phyloP scores from a whole-genome alignment of 2,329 filamentous ascomycete species.

The Cladosporium sp. region DNA sequence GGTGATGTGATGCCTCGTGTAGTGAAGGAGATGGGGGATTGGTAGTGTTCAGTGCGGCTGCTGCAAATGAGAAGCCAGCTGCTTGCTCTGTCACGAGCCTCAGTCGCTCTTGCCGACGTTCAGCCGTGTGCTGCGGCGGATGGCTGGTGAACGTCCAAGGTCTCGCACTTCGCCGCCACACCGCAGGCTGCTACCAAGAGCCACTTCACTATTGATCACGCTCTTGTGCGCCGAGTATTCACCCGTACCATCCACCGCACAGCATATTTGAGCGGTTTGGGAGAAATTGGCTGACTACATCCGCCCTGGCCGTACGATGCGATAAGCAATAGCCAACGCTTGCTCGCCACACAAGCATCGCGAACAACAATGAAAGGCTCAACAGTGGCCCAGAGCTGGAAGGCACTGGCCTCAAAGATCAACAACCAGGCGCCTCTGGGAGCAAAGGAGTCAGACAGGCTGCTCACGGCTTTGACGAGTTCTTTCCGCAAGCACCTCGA shows the following conservation, averaged over 20 bases:
- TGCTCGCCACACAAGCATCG: conserved; percentile 19
- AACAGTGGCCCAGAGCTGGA: conserved; percentile 42
- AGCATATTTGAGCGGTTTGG: not conserved
- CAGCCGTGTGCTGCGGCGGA: not conserved
- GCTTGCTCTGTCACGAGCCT: not conserved
- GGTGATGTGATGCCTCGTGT: not conserved
- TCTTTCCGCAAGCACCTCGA: conserved; percentile 63
- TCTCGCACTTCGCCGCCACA: not conserved
- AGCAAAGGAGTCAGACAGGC: conserved; percentile 54
- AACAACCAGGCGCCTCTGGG: conserved; percentile 51
- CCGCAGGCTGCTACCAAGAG: not conserved
- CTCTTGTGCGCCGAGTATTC: not conserved
- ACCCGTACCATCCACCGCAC: not conserved
- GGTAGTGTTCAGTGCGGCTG: not conserved
- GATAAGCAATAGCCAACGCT: conserved; percentile 10
- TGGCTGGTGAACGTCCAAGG: not conserved
- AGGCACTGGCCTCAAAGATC: conserved; percentile 51
- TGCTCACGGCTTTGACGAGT: conserved; percentile 57
- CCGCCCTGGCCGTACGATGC: not conserved
- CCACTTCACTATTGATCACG: too few relatives aligned
- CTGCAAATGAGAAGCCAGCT: conserved; percentile 5
- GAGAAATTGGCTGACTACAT: not conserved
- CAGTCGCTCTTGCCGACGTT: not conserved
- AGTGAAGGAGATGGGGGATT: conserved; percentile 3
- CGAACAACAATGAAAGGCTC: conserved; percentile 47